Evolutionary conservation across 495 filamentous ascomycete genomes (phyloP).

Genomic region (Aspergillus indologenus): DNA sequence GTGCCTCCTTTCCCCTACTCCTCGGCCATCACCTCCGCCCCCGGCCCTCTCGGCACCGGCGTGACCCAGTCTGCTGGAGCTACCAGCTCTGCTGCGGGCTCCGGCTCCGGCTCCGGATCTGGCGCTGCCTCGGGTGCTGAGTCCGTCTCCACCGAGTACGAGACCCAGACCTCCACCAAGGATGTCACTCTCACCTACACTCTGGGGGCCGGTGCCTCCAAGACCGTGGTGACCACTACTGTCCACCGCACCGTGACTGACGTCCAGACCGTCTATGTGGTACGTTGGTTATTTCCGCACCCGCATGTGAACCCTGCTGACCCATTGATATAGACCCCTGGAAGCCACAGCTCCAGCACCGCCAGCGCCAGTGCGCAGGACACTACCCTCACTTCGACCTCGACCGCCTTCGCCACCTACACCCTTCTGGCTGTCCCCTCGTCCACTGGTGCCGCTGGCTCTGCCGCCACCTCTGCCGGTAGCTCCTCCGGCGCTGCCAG

Average conservation of each 20-base stretch:
- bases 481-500: conserved; percentile 8
- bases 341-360: neutral
- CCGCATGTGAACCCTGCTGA: neutral
- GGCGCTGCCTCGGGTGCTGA: conserved; percentile 2
- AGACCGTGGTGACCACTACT: conserved; percentile 56
- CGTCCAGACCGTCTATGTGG: conserved; percentile 37
- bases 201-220: conserved; percentile 50
- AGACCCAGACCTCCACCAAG: conserved; percentile 14
- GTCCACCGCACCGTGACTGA: conserved; percentile 47
- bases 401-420: conserved; percentile 23
- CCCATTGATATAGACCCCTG: conserved; percentile 13
- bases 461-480: conserved; percentile 11
- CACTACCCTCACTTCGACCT: conserved; percentile 21
- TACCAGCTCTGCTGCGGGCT: neutral
- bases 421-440: conserved; percentile 31
- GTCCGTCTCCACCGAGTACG: conserved; percentile 3
- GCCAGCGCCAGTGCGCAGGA: conserved; percentile 7
- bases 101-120: conserved; percentile 5
- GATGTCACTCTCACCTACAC: conserved; percentile 61
- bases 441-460: conserved; percentile 12
- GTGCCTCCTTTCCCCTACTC: conserved; percentile 10
- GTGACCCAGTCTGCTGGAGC: conserved; percentile 9
- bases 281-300: conserved; percentile 29
- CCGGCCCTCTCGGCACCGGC: conserved; percentile 25
- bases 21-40: conserved; percentile 10